Evolutionary conservation across 1,284 basidiomycete genomes (phyloP).

Genomic region (Ganoderma lingzhi): DNA sequence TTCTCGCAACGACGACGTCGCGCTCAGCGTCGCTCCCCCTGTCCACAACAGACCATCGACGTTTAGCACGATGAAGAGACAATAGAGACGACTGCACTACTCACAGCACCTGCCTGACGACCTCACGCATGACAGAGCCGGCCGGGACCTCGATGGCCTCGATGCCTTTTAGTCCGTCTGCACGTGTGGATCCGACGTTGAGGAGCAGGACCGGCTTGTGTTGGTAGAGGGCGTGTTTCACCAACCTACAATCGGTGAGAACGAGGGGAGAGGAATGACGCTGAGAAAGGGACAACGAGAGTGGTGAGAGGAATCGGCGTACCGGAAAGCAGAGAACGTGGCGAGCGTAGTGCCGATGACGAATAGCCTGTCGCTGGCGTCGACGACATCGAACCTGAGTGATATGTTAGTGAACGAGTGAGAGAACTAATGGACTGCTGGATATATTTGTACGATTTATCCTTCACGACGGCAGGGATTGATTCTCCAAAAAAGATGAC

Average conservation of each 20-base stretch:
- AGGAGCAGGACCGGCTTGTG: conserved; percentile 83
- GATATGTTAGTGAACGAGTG: background rate
- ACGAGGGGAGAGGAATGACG: no score
- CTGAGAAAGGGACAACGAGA: no score
- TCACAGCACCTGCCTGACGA: conserved; percentile 64
- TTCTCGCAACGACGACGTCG: conserved; percentile 52
- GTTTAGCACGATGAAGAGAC: background rate
- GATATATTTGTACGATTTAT: conserved; percentile 68
- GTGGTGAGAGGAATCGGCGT: background rate
- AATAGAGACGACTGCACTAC: conserved; percentile 29
- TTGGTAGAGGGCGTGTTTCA: conserved; percentile 81
- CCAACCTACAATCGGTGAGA: conserved; percentile 19
- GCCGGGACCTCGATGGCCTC: conserved; percentile 81
- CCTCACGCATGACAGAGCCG: conserved; percentile 73
- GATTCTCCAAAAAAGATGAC: conserved; percentile 93
- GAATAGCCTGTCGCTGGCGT: conserved; percentile 72
- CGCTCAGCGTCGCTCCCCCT: conserved; percentile 51
- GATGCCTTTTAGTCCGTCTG: conserved; percentile 75
- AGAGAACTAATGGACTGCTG: background rate
- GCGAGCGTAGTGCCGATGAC: conserved; percentile 90
- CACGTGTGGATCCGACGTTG: conserved; percentile 88
- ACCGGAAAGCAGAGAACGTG: conserved; percentile 92
- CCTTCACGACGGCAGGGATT: conserved; percentile 67
- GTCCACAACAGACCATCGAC: background rate
- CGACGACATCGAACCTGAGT: conserved; percentile 68